Base-by-base conservation (phyloP, 2,329 filamentous ascomycete genomes). In the Scopulariopsis brevicaulis region DNA sequence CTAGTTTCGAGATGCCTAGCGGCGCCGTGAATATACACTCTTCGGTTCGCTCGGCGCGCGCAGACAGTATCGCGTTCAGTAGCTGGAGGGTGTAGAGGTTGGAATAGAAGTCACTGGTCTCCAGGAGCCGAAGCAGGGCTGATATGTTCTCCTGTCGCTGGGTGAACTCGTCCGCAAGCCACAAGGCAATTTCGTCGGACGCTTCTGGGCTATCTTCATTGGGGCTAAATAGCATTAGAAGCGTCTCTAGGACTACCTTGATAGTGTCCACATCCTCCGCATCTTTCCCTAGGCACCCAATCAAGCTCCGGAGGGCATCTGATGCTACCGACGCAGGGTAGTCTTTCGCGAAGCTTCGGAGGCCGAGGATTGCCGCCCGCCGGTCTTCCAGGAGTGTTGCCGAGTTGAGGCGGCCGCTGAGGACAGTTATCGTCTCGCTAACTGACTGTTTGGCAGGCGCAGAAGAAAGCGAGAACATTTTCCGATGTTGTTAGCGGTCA, bases 131-230 rank as follows among this genome's bases (percentile, higher is more conserved):
- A 60, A 99, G 82, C 25, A 99, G 81, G 18, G 94, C 77, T 1
- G 90, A 93, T 61, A 96, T 93, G 70, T 99, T 97, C 73, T 97
- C 93, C 82, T 96, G 92, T 62, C 90, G 86, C 78, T 96, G 92
- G 37, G 94, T 96, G 70, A 99, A 99, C 71, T 97, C 93, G 73
- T 99, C 94, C 57, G 94, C 94, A 60, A 99, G 79, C 91, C 94
- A 99, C 32, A 97, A 77, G 20, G 88, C 88, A 65, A 99, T 95
- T 72, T 99, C 94, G 63, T 97, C 93, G 15, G 93, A 96, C 57
- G 93, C 90, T 79, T 97, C 93, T 35, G 90, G 82, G 77, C 90
- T 95, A 68, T 78, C 76, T 64, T 81, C 77, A 64, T 85, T 85
- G 48, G 84, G 83, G 62, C 73, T 84, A 70, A 97, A 97, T 48